Evolutionary conservation across 768 basidiomycete genomes (phyloP), one percentile per base, ranked within the genome.

Genomic region (Trametes sanguinea): DNA sequence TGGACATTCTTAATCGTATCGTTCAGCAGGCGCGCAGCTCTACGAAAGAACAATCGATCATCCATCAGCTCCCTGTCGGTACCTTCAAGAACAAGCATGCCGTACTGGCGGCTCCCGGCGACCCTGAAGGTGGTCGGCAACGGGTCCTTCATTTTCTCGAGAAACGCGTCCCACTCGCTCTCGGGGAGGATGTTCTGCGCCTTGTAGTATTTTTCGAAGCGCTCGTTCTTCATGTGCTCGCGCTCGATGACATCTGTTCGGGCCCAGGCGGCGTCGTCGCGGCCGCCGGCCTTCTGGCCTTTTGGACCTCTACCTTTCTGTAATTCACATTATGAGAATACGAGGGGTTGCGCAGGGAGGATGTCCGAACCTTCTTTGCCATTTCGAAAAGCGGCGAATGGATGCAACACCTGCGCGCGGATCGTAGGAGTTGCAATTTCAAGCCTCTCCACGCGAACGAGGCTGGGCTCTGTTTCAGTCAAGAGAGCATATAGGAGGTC

Each of bases 51-150:
- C 22, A 22, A 22, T 22, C 22, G 22, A 22, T 22, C 22, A 22
- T 22, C 22, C 22, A 22, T 22, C 22, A 22, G 22, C 22, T 22
- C 22, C 22, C 22, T 22, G 22, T 22, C 22, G 22, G 22, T 22
- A 22, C 22, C 22, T 22, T 22, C 22, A 29, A 10, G 11, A 30
- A 42, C 43, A 43, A 6, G 48, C 27, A 33, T 54, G 43, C 30
- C 64, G 27, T 11, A 95, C 95, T 90, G 83, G 72, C 94, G 81
- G 65, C 88, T 93, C 0, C 94, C 93, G 0, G 94, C 88, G 16
- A 99, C 87, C 43, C 97, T 83, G 74, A 99, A 99, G 0, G 95
- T 97, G 0, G 94, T 96, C 3, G 97, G 97, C 43, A 98, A 77
- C 40, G 92, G 90, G 30, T 78, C 78, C 45, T 84, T 81, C 59